These are phyloP conservation scores for Lachnellula arida DNA, from an alignment of 2,329 filamentous ascomycete species.

Conservation along the genomic window DNA sequence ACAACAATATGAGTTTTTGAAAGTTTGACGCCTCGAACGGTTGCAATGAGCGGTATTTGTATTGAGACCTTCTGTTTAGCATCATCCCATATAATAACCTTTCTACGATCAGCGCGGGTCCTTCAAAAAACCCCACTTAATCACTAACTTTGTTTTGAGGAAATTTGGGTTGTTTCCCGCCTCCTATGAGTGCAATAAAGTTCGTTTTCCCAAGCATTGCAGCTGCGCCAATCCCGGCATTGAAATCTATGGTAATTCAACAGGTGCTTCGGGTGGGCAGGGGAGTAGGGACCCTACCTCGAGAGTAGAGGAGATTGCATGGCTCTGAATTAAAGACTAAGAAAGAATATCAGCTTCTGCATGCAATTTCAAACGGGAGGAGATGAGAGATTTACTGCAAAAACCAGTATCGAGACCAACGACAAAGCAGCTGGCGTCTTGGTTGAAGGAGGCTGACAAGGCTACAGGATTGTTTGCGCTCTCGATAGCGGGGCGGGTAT, in stretches of 20 bases:
- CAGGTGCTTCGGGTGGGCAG: neutral
- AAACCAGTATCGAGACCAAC: slow-evolving; percentile 84
- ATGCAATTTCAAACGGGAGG: neutral
- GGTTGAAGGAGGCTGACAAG: slow-evolving; percentile 81
- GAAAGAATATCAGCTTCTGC: slow-evolving; percentile 10
- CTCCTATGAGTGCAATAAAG: slow-evolving; percentile 85
- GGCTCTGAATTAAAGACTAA: slow-evolving; percentile 69
- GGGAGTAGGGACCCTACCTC: slow-evolving; percentile 39
- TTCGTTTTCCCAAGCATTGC: slow-evolving; percentile 86
- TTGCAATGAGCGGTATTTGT: slow-evolving; percentile 72
- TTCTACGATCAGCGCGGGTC: slow-evolving; percentile 16
- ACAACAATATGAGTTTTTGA: slow-evolving; percentile 73
- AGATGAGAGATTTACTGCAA: slow-evolving; percentile 55
- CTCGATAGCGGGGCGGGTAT: slow-evolving; percentile 83
- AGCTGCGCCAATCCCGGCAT: slow-evolving; percentile 74
- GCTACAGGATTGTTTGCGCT: slow-evolving; percentile 68
- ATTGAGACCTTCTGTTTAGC: slow-evolving; percentile 70
- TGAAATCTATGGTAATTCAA: slow-evolving; percentile 55
- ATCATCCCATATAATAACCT: slow-evolving; percentile 91
- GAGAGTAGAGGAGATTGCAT: slow-evolving; percentile 62
- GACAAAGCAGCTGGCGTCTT: slow-evolving; percentile 78
- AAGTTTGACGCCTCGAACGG: slow-evolving; percentile 74
- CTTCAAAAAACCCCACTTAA: neutral
- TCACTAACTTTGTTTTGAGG: slow-evolving; percentile 71
- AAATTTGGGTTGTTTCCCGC: slow-evolving; percentile 79